phyloP scores from a whole-genome alignment of 225 moss, liverwort and hornwort species.

The Physcomitrellopsis africana region DNA sequence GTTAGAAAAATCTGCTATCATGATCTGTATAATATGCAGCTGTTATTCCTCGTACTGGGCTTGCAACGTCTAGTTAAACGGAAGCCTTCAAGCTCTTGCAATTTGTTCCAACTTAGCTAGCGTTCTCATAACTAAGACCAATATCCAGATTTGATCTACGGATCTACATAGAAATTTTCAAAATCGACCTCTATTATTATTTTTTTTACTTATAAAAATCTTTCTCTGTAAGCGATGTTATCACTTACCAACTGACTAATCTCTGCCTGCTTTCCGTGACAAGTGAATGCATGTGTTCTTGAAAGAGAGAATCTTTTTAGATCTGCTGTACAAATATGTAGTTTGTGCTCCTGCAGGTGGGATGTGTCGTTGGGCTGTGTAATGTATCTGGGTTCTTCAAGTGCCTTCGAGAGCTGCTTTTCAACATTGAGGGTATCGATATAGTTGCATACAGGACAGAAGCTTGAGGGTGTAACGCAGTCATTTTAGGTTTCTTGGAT shows the following conservation, averaged over 20 bases:
- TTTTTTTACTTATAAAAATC: too few relatives aligned
- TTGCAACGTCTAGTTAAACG: background rate
- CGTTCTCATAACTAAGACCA: too few relatives aligned
- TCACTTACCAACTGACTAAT: too few relatives aligned
- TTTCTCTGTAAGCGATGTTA: too few relatives aligned
- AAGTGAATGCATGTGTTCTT: background rate
- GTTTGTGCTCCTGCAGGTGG: background rate
- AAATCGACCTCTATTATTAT: too few relatives aligned
- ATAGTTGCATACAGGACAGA: background rate
- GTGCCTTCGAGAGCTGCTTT: background rate
- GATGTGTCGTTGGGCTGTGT: background rate
- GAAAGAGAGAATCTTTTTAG: background rate
- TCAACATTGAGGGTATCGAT: background rate
- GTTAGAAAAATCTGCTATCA: background rate
- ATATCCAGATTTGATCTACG: background rate
- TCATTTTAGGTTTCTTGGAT: background rate
- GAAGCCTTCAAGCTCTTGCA: background rate
- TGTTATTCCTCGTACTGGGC: background rate
- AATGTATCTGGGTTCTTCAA: background rate
- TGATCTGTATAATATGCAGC: constrained; percentile 19
- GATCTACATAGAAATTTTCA: too few relatives aligned
- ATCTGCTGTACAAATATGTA: background rate
- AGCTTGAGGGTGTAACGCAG: background rate
- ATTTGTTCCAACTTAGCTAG: constrained; percentile 1
- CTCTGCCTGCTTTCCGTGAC: background rate